These are phyloP conservation scores for Myxozyma lipomycoides DNA, from an alignment of 805 yeast genomes.

Conservation along the genomic window DNA sequence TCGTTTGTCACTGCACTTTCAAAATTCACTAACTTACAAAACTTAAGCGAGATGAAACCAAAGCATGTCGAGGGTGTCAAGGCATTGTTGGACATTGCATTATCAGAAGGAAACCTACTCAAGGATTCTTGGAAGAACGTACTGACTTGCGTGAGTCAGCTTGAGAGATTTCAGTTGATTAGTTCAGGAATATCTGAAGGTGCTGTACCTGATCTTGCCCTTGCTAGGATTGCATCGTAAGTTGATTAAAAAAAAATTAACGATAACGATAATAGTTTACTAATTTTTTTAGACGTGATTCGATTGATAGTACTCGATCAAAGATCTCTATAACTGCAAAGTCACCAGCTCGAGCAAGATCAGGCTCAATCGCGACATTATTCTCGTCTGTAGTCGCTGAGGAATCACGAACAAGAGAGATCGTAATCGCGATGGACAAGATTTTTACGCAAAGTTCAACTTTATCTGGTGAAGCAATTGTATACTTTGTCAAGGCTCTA, in stretches of 20 bases:
- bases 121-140: conserved; percentile 80
- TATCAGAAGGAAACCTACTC: conserved; percentile 71
- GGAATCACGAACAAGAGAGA: conserved; percentile 36
- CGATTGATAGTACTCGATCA: conserved; percentile 27
- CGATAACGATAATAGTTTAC: not conserved
- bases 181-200: conserved; percentile 84
- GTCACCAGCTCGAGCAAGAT: conserved; percentile 3
- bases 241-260: too few species aligned
- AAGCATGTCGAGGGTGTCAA: conserved; percentile 81
- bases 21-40: conserved; percentile 78
- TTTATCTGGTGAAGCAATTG: conserved; percentile 77
- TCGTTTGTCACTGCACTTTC: conserved; percentile 88
- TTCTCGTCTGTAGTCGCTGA: conserved; percentile 35
- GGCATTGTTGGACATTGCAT: conserved; percentile 69
- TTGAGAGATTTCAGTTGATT: conserved; percentile 83
- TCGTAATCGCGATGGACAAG: conserved; percentile 61
- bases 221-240: conserved; percentile 58
- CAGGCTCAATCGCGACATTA: conserved; percentile 10
- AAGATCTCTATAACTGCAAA: conserved; percentile 5
- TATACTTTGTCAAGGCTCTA: conserved; percentile 80
- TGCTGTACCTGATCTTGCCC: conserved; percentile 77
- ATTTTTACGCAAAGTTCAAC: conserved; percentile 79
- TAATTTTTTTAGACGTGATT: conserved; percentile 26
- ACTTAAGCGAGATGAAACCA: conserved; percentile 66
- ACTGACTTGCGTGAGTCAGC: conserved; percentile 76